Evolutionary conservation across 345 rosid species (phyloP).

Genomic region (Rhodamnia rubescens): DNA sequence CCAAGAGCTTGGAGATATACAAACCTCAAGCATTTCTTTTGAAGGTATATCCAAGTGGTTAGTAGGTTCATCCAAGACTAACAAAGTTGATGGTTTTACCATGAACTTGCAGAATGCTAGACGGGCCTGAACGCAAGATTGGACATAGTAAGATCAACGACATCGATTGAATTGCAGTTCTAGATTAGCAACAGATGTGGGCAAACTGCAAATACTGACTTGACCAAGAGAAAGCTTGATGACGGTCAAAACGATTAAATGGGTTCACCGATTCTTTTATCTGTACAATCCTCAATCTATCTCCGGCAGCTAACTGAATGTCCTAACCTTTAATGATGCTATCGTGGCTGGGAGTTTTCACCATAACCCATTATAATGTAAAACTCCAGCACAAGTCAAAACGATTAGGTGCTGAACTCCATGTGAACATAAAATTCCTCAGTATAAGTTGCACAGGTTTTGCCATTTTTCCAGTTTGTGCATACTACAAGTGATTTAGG

Average conservation of each 20-base stretch:
- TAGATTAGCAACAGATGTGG: neutral
- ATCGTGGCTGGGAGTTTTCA: neutral
- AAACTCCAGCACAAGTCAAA: neutral
- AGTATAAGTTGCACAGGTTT: neutral
- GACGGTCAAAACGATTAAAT: no score
- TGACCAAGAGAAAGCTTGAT: neutral
- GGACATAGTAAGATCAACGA: neutral
- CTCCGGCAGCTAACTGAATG: neutral
- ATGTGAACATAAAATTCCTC: neutral
- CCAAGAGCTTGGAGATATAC: neutral
- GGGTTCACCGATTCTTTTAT: neutral
- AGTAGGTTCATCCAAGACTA: slow-evolving; percentile 88
- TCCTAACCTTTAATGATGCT: neutral
- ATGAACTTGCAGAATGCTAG: slow-evolving; percentile 95
- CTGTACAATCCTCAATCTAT: neutral
- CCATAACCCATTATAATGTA: neutral
- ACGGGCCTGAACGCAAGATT: slow-evolving; percentile 50
- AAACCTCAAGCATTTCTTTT: slow-evolving; percentile 98
- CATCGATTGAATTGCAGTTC: neutral
- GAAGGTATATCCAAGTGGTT: slow-evolving; percentile 97
- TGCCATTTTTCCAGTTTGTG: neutral
- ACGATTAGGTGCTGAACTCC: neutral
- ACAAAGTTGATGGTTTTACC: slow-evolving; percentile 83
- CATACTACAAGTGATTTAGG: neutral
- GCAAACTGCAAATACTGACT: neutral